Evolutionary conservation across 768 basidiomycete genomes (phyloP), one percentile per base, ranked within the genome.

Genomic region (Lactifluus echinatus): DNA sequence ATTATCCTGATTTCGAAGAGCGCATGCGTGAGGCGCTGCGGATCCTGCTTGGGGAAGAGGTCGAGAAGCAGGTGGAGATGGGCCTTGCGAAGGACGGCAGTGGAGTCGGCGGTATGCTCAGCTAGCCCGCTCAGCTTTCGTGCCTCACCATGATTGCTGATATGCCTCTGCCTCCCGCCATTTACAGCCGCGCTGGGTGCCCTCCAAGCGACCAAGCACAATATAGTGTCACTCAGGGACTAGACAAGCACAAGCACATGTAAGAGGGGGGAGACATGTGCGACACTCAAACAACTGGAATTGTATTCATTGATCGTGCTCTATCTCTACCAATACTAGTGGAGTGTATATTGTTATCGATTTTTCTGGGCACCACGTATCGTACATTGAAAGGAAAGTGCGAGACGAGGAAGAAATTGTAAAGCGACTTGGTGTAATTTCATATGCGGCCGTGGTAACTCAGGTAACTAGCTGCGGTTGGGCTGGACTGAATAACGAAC

Each of bases 41-140:
- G n/a, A 67, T 72, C 3, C 67, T 98, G 21, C 81, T 98, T 2
- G 95, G 95, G 2, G 75, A 80, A 39, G 83, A 89, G 31, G 83
- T 89, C 7, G 92, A 94, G 74, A 76, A 81, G 65, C 75, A 82
- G 29, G 83, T 96, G 0, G 79, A 85, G 48, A 89, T 98, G 65
- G 95, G 92, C 36, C 69, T 98, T 68, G 96, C 96, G 4, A 98
- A 96, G 71, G 96, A 99, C 64, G 96, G 96, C 12, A 94, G 91
- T 66, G 96, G 95, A 36, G 93, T 93, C 40, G 96, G 96, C 67
- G 95, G 94, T 96, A 70, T 73, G 87, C 48, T n/a, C 12, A 1
- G 31, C 4, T 42, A 23, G 21, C 40, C 11, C 11, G 28, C 8
- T 23, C 29, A 50, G 55, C 31, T 40, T 3, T 44, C 59, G n/a